Evolutionary conservation across 2,329 filamentous ascomycete species (phyloP).

Genomic region (Aspergillus fumigatiaffinis): DNA sequence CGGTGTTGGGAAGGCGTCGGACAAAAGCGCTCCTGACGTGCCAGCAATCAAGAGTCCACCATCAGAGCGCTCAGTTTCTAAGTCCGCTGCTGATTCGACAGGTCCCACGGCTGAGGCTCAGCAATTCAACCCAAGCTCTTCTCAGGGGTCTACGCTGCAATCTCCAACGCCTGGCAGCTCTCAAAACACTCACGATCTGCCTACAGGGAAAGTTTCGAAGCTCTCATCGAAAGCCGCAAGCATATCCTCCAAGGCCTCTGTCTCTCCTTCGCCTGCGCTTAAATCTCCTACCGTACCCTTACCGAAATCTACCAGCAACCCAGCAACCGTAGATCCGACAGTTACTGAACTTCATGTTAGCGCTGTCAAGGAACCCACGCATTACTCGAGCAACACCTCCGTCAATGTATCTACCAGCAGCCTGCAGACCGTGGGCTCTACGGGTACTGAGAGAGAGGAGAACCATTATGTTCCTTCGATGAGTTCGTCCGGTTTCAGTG

Average conservation of each 20-base stretch:
- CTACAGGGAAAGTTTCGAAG: slow-evolving; percentile 31
- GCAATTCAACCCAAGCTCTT: slow-evolving; percentile 27
- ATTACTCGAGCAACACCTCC: slow-evolving; percentile 29
- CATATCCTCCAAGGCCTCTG: slow-evolving; percentile 40
- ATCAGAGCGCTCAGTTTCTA: slow-evolving; percentile 23
- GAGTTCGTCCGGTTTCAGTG: slow-evolving; percentile 28
- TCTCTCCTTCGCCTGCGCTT: slow-evolving; percentile 32
- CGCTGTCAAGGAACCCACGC: slow-evolving; percentile 27
- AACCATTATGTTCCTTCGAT: slow-evolving; percentile 23
- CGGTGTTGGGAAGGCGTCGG: slow-evolving; percentile 28
- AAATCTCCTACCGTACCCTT: slow-evolving; percentile 38
- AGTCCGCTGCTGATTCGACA: slow-evolving; percentile 22
- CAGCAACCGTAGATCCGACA: slow-evolving; percentile 41
- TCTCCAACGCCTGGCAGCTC: slow-evolving; percentile 33
- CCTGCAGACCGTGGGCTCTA: slow-evolving; percentile 26
- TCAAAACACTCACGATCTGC: slow-evolving; percentile 26
- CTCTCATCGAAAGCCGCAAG: slow-evolving; percentile 41
- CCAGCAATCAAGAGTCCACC: slow-evolving; percentile 23
- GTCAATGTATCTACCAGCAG: slow-evolving; percentile 28
- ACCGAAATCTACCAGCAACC: slow-evolving; percentile 29
- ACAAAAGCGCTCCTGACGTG: slow-evolving; percentile 24
- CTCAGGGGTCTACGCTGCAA: slow-evolving; percentile 35
- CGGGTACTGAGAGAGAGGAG: slow-evolving; percentile 29
- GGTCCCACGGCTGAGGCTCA: slow-evolving; percentile 18
- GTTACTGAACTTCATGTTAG: slow-evolving; percentile 45